Percentiles rank a stretch among this genome's conserved stretches.
Evolutionary conservation across 2,329 filamentous ascomycete species (phyloP).

Genomic region (Leptographium wingfieldii): DNA sequence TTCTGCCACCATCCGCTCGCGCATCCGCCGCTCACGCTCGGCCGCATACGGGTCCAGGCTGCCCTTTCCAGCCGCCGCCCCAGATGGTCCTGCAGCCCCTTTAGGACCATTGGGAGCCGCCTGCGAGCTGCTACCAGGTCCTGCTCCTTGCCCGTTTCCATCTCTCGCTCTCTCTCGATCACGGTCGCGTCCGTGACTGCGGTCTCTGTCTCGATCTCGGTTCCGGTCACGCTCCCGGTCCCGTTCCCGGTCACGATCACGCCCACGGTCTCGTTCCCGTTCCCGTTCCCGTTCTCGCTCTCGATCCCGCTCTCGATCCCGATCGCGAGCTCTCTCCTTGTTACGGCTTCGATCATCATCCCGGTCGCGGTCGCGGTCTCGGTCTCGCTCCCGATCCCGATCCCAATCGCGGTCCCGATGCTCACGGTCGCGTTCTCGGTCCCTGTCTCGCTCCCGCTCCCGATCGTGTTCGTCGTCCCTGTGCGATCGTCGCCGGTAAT

Average conservation of each 20-base stretch:
- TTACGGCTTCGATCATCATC: constrained; percentile 3
- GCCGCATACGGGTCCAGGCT: constrained; percentile 48
- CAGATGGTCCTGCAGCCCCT: not conserved
- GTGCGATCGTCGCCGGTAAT: not conserved
- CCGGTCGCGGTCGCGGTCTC: not conserved
- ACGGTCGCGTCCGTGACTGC: not conserved
- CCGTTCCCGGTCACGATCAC: constrained; percentile 3
- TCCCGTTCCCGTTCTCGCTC: constrained; percentile 7
- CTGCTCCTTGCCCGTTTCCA: constrained; percentile 2
- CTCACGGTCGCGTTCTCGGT: constrained; percentile 4
- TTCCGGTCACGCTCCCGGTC: constrained; percentile 4
- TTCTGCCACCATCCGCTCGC: constrained; percentile 55
- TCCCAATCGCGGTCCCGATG: constrained; percentile 2
- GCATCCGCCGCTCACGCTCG: constrained; percentile 54
- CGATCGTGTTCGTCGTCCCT: constrained; percentile 3
- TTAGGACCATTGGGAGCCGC: not conserved
- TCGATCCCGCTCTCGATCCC: constrained; percentile 2
- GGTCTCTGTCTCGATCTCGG: not conserved
- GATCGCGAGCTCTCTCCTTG: constrained; percentile 1
- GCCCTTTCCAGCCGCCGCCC: not conserved
- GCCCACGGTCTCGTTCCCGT: not conserved
- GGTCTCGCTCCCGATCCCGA: constrained; percentile 2
- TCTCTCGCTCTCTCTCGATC: constrained; percentile 7
- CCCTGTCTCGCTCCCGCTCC: constrained; percentile 2
- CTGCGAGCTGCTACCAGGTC: not conserved